These are phyloP conservation scores for Chrysanthemum seticuspe DNA, from an alignment of 129 eudicot species.

Conservation along the genomic window DNA sequence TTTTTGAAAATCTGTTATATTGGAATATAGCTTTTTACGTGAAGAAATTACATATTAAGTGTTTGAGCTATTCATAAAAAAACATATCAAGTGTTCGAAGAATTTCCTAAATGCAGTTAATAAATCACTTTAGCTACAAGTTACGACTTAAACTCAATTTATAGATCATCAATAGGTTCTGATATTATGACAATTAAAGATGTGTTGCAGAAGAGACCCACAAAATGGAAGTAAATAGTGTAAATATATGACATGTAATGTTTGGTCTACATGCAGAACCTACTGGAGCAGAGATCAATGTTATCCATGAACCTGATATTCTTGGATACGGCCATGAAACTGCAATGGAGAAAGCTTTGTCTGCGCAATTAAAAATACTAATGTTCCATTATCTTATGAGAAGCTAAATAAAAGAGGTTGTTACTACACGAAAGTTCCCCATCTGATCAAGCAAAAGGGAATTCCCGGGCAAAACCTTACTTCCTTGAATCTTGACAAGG, in stretches of 20 bases:
- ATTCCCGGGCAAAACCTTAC: constrained; percentile 64
- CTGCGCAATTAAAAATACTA: constrained; percentile 66
- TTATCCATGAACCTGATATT: constrained; percentile 60
- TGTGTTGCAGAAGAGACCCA: background rate
- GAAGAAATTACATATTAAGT: too few species aligned
- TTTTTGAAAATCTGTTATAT: too few species aligned
- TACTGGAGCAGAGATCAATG: constrained; percentile 82
- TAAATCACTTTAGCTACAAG: too few species aligned
- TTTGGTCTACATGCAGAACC: constrained; percentile 58
- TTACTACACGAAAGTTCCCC: constrained; percentile 80
- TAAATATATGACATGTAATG: constrained; percentile 10
- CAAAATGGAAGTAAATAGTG: constrained; percentile 16
- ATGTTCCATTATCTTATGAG: constrained; percentile 35
- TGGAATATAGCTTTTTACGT: too few species aligned
- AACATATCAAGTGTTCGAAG: too few species aligned
- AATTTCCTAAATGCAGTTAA: too few species aligned
- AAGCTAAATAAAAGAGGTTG: constrained; percentile 53
- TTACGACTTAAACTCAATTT: too few species aligned
- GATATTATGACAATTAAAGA: too few species aligned
- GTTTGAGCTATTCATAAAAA: too few species aligned
- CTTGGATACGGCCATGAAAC: constrained; percentile 48
- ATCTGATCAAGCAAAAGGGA: constrained; percentile 78
- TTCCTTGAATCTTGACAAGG: constrained; percentile 92
- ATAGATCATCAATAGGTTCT: too few species aligned
- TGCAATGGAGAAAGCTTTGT: constrained; percentile 62